Evolutionary conservation across 2,329 filamentous ascomycete species (phyloP), one percentile per base, ranked within the genome.

Genomic region (Kalaharituber pfeilii): DNA sequence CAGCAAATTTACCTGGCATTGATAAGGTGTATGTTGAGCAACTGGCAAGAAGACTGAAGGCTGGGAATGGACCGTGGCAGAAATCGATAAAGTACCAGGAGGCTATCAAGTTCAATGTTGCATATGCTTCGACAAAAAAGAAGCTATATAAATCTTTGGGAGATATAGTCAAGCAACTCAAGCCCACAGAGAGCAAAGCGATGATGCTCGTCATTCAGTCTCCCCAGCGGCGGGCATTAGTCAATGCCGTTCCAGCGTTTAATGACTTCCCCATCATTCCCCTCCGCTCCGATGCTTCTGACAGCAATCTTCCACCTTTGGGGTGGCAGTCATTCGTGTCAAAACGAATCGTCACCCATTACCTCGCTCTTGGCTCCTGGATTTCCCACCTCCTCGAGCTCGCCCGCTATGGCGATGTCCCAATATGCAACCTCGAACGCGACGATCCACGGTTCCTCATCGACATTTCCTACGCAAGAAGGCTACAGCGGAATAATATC

Each of bases 381-480:
- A 78, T 98, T 45, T 71, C 86, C 39, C 88, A 98, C 69, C 74
- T 98, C 18, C 83, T 86, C 25, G 81, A 87, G 49, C 77, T 98
- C 53, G 84, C 91, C 49, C 77, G 86, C 58, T 96, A 96, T 66
- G 91, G 91, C 25, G 86, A 96, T 66, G 80, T 98, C 3, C 91
- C 91, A 1, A 74, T 99, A 6, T 96, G 91, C 69, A 98, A 99
- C 63, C 72, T 99, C 28, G 91, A 96, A 67, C 81, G 82, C 44
- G 91, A 96, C 61, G 91, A 98, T 63, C 89, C 91, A 26, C 80
- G 86, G 2, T 96, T 91, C 70, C 71, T 98, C 53, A 98, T 99
- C 62, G 91, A 99, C 66, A 79, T 99, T 53, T 85, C 89, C 0
- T 99, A 96, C 66, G 91, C 91, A 0, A 76, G 93, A 54, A 78